Evolutionary conservation across 441 rosid species (phyloP).

Genomic region (Melastoma candidum): DNA sequence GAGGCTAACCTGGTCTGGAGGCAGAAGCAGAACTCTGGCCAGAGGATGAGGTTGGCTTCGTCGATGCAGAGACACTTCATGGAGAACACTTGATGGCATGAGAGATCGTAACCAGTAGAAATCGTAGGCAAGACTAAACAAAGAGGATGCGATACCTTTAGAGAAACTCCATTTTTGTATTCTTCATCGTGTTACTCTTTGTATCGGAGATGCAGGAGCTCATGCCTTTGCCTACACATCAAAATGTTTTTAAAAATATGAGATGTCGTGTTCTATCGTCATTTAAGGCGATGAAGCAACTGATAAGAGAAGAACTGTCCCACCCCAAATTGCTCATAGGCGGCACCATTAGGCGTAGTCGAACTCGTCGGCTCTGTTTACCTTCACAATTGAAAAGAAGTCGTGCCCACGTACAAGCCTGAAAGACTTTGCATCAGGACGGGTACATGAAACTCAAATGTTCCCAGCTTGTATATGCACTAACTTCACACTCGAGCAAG

Average conservation of each 20-base stretch:
- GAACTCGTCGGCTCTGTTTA: slow-evolving; percentile 73
- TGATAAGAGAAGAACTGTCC: slow-evolving; percentile 7
- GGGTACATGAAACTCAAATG: not conserved
- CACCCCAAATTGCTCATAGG: slow-evolving; percentile 40
- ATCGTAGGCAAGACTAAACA: not conserved
- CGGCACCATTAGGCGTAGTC: slow-evolving; percentile 67
- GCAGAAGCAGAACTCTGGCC: slow-evolving; percentile 31
- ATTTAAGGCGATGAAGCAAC: slow-evolving; percentile 3
- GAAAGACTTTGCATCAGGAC: slow-evolving; percentile 1
- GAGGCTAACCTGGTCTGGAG: slow-evolving; percentile 23
- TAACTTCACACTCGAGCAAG: not conserved
- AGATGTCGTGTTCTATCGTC: not conserved
- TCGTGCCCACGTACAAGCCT: not conserved
- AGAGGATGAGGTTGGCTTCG: slow-evolving; percentile 15
- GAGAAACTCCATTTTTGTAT: slow-evolving; percentile 65
- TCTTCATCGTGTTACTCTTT: slow-evolving; percentile 86
- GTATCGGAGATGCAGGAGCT: slow-evolving; percentile 40
- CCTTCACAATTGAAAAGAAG: slow-evolving; percentile 25
- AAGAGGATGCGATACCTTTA: slow-evolving; percentile 38
- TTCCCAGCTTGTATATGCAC: too few species aligned
- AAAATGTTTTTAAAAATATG: not conserved
- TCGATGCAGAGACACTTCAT: slow-evolving; percentile 23
- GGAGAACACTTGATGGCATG: slow-evolving; percentile 15
- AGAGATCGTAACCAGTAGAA: not conserved
- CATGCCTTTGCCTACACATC: slow-evolving; percentile 29